Evolutionary conservation across 2,329 filamentous ascomycete species (phyloP), one percentile per base, ranked within the genome.

Genomic region (Aspergillus flavus): DNA sequence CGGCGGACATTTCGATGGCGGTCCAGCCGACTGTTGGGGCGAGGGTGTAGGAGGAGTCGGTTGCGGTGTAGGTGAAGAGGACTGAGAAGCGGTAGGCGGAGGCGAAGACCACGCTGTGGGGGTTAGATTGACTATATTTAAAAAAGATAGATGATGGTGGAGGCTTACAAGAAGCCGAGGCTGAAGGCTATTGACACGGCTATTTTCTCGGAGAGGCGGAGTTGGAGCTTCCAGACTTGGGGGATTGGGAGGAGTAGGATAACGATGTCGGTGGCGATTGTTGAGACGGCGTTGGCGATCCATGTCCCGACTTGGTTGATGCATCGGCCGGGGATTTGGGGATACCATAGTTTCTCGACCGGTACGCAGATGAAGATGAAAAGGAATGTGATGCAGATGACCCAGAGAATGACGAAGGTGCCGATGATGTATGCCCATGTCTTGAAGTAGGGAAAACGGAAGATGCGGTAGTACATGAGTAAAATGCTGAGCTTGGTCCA

Each of bases 311-410:
- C 68, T 59, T 73, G 70, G 61, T 69, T 71, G 69, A 73, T 73
- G 56, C 72, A 73, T 9, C 61, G 67, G 7, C 72, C 71, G 12
- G 70, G 71, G 2, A 72, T 50, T 19, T 67, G 39, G 12, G 71
- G 70, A 57, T 72, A 68, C 71, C 70, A 73, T 26, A 73, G 61
- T 56, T 73, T 73, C 62, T 72, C 64, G 28, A 73, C 71, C 4
- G 72, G 71, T 10, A 72, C 70, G 39, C 72, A 73, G 53, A 72
- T 73, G 64, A 73, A 73, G 41, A 73, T 65, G 57, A 72, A 73
- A 5, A 72, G 36, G 26, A 73, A 73, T 14, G 70, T 73, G 61
- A 73, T 70, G 30, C 64, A 70, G 59, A 73, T 69, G 11, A 71
- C 70, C 71, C 72, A 72, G 45, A 64, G 39, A 14, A 71, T 61